A percentile compares a stretch with the other conserved stretches of the same genome.
Evolutionary conservation across 257 asterid genomes (phyloP).

Genomic region (Leonotis leonurus): DNA sequence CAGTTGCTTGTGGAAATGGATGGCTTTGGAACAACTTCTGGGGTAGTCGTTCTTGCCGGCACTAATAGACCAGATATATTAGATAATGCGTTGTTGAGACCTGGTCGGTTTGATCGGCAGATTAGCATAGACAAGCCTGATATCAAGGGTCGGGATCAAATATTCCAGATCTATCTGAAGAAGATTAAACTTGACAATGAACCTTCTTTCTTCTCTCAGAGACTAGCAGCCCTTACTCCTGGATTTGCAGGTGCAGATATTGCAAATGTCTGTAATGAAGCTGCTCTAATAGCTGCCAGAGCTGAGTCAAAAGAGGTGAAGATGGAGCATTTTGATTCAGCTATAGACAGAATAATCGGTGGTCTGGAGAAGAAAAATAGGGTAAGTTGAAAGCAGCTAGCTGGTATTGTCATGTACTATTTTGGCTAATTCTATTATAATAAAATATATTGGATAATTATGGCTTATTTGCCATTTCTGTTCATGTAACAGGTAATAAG

Average conservation of each 20-base stretch:
- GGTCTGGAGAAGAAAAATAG: constrained; percentile 88
- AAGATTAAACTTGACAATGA: constrained; percentile 71
- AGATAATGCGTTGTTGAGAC: constrained; percentile 84
- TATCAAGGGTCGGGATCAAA: constrained; percentile 88
- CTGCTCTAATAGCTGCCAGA: constrained; percentile 88
- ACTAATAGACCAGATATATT: constrained; percentile 88
- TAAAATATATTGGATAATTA: too few species aligned
- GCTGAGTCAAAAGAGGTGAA: constrained; percentile 41
- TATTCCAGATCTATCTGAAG: constrained; percentile 68
- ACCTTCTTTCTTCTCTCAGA: constrained; percentile 67
- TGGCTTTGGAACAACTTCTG: constrained; percentile 90
- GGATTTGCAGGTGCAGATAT: constrained; percentile 97
- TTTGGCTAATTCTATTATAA: background rate
- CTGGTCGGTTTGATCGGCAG: constrained; percentile 90
- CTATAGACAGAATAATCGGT: constrained; percentile 84
- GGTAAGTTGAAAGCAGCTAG: constrained; percentile 36
- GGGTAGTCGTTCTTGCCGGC: constrained; percentile 91
- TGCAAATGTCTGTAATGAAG: constrained; percentile 91
- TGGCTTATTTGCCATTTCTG: too few species aligned
- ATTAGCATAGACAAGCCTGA: constrained; percentile 83
- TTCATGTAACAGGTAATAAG: constrained; percentile 62
- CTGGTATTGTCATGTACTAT: background rate
- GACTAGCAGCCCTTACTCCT: constrained; percentile 94
- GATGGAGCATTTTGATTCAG: constrained; percentile 80
- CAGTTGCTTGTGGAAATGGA: constrained; percentile 97